Evolutionary conservation across 202 grass and related monocot species (phyloP).

Genomic region (Schoenoplectus triqueter): DNA sequence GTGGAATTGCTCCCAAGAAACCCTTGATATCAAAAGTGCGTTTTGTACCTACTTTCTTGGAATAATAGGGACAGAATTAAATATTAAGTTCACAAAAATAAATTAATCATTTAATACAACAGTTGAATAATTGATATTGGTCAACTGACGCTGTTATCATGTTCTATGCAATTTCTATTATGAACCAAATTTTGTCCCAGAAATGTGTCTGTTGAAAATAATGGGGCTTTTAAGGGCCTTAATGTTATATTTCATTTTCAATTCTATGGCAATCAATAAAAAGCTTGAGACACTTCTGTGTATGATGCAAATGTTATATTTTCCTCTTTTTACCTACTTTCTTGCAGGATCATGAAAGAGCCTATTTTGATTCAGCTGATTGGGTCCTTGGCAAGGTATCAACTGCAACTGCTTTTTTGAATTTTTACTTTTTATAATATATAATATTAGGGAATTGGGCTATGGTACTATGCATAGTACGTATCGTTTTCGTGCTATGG

Average conservation of each 20-base stretch:
- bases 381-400: slow-evolving; percentile 96
- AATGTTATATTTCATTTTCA: not conserved
- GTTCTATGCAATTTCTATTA: not conserved
- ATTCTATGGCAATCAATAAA: not conserved
- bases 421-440: not conserved
- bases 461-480: too few relatives aligned
- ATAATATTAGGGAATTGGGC: not conserved
- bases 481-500: too few relatives aligned
- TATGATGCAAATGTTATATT: slow-evolving; percentile 21
- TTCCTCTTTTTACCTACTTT: slow-evolving; percentile 4
- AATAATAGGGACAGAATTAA: not conserved
- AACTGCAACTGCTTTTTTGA: not conserved
- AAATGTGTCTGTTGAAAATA: not conserved
- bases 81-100: not conserved
- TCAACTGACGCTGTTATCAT: not conserved
- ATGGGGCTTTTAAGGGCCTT: not conserved
- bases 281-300: slow-evolving; percentile 8
- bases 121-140: slow-evolving; percentile 5
- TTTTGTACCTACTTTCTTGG: slow-evolving; percentile 1
- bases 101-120: not conserved
- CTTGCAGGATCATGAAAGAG: slow-evolving; percentile 78
- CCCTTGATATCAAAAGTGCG: slow-evolving; percentile 91
- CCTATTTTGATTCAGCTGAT: slow-evolving; percentile 92
- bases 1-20: slow-evolving; percentile 81
- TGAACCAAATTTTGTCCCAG: not conserved